These are phyloP conservation scores for Camelina laxa DNA, from an alignment of 345 rosid species.

Conservation along the genomic window DNA sequence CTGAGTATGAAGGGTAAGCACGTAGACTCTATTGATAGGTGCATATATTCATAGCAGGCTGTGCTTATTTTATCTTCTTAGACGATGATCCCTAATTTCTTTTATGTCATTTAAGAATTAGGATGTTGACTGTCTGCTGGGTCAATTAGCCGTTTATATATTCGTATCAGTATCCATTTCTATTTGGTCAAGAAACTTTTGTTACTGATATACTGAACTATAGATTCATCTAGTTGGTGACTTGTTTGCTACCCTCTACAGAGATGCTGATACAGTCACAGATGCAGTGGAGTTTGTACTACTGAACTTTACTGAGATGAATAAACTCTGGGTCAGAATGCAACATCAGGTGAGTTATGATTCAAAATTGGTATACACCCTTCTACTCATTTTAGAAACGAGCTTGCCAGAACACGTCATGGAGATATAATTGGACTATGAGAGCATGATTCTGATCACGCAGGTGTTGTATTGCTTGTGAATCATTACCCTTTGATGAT, in stretches of 20 bases:
- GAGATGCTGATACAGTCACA: slow-evolving; percentile 91
- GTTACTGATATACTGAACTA: slow-evolving; percentile 17
- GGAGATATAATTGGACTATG: slow-evolving; percentile 72
- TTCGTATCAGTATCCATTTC: neutral
- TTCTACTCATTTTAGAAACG: slow-evolving; percentile 73
- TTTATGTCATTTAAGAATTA: neutral
- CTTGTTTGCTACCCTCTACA: slow-evolving; percentile 41
- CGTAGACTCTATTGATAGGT: neutral
- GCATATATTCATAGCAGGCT: slow-evolving; percentile 19
- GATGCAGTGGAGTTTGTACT: slow-evolving; percentile 98
- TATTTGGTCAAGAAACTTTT: slow-evolving; percentile 4
- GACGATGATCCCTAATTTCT: slow-evolving; percentile 8
- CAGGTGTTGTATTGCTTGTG: slow-evolving; percentile 94
- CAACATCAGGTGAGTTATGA: slow-evolving; percentile 99
- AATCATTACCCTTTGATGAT: slow-evolving; percentile 94
- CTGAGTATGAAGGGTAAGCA: slow-evolving; percentile 97
- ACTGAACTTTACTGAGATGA: slow-evolving; percentile 99
- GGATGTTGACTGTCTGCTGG: slow-evolving; percentile 3
- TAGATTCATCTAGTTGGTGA: slow-evolving; percentile 31
- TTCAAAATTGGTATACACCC: slow-evolving; percentile 58
- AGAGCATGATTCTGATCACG: slow-evolving; percentile 97
- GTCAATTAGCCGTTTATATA: neutral
- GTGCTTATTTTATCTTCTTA: slow-evolving; percentile 12
- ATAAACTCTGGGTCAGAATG: slow-evolving; percentile 99
- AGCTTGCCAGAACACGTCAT: slow-evolving; percentile 63